These are phyloP conservation scores for Caloboletus inedulis DNA, from an alignment of 1,284 basidiomycete genomes.

Conservation along the genomic window DNA sequence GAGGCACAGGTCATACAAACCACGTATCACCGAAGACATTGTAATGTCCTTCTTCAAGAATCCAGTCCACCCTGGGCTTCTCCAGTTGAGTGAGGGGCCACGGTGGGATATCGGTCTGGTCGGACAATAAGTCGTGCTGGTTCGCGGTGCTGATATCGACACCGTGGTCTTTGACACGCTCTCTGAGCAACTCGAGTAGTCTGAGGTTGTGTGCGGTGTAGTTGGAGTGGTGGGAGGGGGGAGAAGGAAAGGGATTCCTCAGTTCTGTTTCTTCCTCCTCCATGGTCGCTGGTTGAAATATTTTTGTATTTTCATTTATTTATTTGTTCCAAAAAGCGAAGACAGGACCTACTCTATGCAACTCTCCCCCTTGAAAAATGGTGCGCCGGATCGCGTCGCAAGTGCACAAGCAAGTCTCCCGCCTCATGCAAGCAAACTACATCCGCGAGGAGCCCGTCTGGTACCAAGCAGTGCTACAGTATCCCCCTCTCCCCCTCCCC, in stretches of 20 bases:
- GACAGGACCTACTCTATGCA: too few relatives aligned
- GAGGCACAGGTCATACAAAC: slow-evolving; percentile 55
- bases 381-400: slow-evolving; percentile 82
- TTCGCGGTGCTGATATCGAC: slow-evolving; percentile 40
- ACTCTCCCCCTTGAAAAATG: slow-evolving; percentile 43
- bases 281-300: slow-evolving; percentile 15
- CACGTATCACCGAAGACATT: slow-evolving; percentile 76
- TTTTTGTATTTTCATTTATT: slow-evolving; percentile 3
- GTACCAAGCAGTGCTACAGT: slow-evolving; percentile 82
- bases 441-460: slow-evolving; percentile 76
- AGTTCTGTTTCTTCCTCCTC: slow-evolving; percentile 70
- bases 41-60: slow-evolving; percentile 68
- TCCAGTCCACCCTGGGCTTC: slow-evolving; percentile 79
- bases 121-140: slow-evolving; percentile 59
- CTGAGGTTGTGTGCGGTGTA: slow-evolving; percentile 68
- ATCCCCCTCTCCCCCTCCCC: slow-evolving; percentile 86
- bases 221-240: slow-evolving; percentile 72
- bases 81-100: slow-evolving; percentile 71
- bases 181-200: slow-evolving; percentile 56
- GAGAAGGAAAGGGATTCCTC: slow-evolving; percentile 78
- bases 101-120: slow-evolving; percentile 67
- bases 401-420: slow-evolving; percentile 85
- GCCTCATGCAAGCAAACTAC: slow-evolving; percentile 72
- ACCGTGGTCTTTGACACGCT: slow-evolving; percentile 43
- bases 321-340: not conserved